phyloP scores from a whole-genome alignment of 176 grass and related monocot species.

The Microstegium vimineum region DNA sequence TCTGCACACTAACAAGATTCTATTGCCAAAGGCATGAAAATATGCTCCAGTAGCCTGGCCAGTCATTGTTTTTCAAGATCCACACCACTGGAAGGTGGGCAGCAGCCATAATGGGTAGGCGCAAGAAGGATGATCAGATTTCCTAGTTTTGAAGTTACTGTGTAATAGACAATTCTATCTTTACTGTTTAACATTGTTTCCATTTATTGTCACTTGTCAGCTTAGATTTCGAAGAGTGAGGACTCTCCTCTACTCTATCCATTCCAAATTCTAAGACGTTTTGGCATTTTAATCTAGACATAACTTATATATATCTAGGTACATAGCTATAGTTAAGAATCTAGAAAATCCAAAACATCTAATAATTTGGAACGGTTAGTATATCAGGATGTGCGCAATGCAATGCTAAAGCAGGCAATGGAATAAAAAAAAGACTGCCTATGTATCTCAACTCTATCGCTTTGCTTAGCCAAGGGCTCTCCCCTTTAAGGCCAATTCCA shows the following conservation, averaged over 20 bases:
- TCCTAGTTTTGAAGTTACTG: neutral
- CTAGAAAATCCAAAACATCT: too few relatives aligned
- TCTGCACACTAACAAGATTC: neutral
- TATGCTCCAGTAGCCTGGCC: neutral
- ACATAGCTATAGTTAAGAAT: too few relatives aligned
- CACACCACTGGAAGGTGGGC: neutral
- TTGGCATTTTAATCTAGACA: too few relatives aligned
- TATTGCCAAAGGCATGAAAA: neutral
- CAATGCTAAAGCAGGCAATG: neutral
- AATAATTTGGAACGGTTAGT: too few relatives aligned
- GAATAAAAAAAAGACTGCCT: neutral
- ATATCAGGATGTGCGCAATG: neutral
- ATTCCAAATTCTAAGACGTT: too few relatives aligned
- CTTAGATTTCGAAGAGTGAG: neutral
- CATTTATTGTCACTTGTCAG: too few relatives aligned
- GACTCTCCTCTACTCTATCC: neutral
- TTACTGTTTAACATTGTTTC: neutral
- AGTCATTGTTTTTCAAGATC: neutral
- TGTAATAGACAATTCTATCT: neutral
- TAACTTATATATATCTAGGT: too few relatives aligned
- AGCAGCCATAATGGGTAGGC: neutral
- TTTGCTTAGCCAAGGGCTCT: neutral
- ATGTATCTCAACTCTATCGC: neutral
- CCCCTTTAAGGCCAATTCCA: neutral
- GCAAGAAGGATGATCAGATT: neutral